Evolutionary conservation across 1,139 yeast species (phyloP), one percentile per base, ranked within the genome.

Genomic region (Arxiozyma heterogenica): DNA sequence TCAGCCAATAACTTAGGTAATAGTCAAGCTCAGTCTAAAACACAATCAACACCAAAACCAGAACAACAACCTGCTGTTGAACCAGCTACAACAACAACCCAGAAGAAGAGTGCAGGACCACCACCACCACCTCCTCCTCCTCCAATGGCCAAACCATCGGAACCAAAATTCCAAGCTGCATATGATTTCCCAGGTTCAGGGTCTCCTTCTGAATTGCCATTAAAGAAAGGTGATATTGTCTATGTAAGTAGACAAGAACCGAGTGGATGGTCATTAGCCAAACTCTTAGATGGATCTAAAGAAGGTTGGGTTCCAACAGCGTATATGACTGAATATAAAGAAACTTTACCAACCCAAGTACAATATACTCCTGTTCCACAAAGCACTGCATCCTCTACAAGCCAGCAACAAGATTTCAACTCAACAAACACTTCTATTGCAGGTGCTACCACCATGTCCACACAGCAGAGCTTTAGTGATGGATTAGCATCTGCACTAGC

Each of bases 251-350:
- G 78, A 63, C 79, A 83, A 58, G 87, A 83, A 58, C 79, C 81
- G 41, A 88, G 88, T 64, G 98, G 96, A 3, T 91, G 98, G 98
- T 91, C 95, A 60, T 75, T 93, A 57, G 97, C 90, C 6, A 87
- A 86, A 68, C 76, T 82, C 22, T 70, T 84, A 57, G 91, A 86
- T 63, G 93, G 86, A 49, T 67, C 84, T 1, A 80, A 75, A 54
- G 95, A 91, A 70, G 99, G 98, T 3, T 94, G 98, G 98, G 93
- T 95, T 12, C 99, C 99, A 15, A 85, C 94, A 39, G 87, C 94
- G 22, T 94, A 91, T 67, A 81, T 93, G 64, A 83, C 81, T 53
- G 86, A 84, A 63, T 80, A 59, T 53, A 55, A 56, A 80, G 68
- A 78, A 69, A 17, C 77, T 79, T 23, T 81, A 79, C 20, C 70